phyloP scores from a whole-genome alignment of 495 filamentous ascomycete species.

The Penicillium verhagenii region DNA sequence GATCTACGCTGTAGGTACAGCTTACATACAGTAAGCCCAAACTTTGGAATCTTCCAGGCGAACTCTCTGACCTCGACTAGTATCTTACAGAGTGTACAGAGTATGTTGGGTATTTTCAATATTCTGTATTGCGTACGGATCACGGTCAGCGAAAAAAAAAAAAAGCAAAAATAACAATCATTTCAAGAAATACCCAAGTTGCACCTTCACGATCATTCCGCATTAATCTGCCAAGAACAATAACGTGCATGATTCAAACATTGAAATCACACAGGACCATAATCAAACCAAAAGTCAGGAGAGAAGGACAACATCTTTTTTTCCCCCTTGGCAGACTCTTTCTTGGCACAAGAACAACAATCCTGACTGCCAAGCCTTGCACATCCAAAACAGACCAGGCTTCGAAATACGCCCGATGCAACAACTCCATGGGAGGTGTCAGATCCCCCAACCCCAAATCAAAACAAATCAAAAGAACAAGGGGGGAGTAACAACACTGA shows the following conservation, averaged over 20 bases:
- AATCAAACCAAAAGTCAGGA: neutral
- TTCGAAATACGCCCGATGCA: constrained; percentile 28
- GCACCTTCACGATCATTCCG: too few species aligned
- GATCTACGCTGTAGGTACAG: neutral
- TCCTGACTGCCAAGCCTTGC: constrained; percentile 23
- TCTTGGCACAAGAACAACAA: constrained; percentile 21
- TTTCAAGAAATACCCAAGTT: neutral
- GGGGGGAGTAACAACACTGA: neutral
- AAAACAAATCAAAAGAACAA: neutral
- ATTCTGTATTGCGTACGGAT: too few species aligned
- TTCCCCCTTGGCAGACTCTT: too few species aligned
- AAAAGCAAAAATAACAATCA: too few species aligned
- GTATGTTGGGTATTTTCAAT: too few species aligned
- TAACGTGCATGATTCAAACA: neutral
- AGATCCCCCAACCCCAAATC: neutral
- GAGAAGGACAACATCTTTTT: neutral
- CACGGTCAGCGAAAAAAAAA: neutral
- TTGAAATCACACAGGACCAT: neutral
- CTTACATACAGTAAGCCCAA: neutral
- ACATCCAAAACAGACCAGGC: constrained; percentile 4
- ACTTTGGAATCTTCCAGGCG: neutral
- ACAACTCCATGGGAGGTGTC: constrained; percentile 1
- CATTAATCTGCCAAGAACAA: neutral
- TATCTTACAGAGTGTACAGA: neutral
- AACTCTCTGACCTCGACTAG: too few species aligned